Base-by-base conservation (phyloP, 345 rosid genomes). In the Sonneratia alba region DNA sequence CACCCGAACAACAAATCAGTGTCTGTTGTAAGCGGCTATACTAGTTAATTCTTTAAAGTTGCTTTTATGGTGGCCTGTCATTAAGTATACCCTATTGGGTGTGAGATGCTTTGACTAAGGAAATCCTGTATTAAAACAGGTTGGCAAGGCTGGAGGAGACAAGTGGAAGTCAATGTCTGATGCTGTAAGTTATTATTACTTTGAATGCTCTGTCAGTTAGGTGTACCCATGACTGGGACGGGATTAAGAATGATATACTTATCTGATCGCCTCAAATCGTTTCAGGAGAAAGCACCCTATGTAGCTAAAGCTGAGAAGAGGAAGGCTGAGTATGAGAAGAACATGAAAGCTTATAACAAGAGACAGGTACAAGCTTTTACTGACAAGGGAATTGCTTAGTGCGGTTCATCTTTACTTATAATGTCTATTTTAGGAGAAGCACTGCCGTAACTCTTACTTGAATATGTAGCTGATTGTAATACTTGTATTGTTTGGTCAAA, bases 1-100 rank as follows among this genome's bases (percentile, higher is more conserved):
- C 99, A 95, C 40, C 99, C 99, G 22, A 87, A 90, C 45, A 95
- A 95, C 88, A 95, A 95, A 78, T 87, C 99, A 3, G 99, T 95
- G 49, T 92, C 99, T 43, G 90, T 86, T 73, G 99, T 95, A 77
- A 87, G 97, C 75, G 43, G 55, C 19, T 43, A 34, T 27, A 45
- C 68, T n/a, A 43, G 24, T 36, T 22, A 24, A 43, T 57, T 76
- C 22, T 3, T 37, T 12, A 13, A 18, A 7, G 13, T 22, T 3
- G 12, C 13, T 8, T 57, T 22, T 6, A 27, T 18, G 3, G 55
- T 32, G 2, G 72, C 21, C 45, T 42, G 45, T 42, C 10, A 42
- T 5, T 42, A 14, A 7, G 34, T 24, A 55, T n/a, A 8, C 40
- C 0, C 45, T 11, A 0, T 34, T 45, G 9, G 19, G 32, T 66